Percentiles rank a stretch among this genome's conserved stretches.
phyloP scores from a whole-genome alignment of 441 rosid genomes.

The Melastoma candidum region DNA sequence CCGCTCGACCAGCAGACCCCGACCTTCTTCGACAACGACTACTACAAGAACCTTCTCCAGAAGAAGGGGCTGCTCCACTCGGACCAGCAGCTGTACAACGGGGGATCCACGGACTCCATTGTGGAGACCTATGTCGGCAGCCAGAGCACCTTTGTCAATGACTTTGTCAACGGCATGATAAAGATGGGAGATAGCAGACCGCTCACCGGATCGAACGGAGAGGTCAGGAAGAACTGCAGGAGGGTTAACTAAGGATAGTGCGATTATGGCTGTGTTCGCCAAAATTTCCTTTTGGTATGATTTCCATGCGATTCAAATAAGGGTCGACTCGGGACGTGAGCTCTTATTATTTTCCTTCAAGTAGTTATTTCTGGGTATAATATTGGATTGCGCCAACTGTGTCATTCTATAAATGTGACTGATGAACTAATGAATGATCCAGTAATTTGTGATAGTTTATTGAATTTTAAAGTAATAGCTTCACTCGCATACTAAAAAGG shows the following conservation, averaged over 20 bases:
- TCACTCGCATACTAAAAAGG: no score
- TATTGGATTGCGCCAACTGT: no score
- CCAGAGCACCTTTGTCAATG: background rate
- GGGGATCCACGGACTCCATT: background rate
- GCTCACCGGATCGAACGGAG: background rate
- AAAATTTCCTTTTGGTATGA: no score
- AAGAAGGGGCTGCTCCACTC: conserved; percentile 8
- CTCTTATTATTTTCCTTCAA: no score
- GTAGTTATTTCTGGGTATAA: no score
- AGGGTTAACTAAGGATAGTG: background rate
- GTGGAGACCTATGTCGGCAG: background rate
- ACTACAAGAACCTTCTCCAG: conserved; percentile 4
- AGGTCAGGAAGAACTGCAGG: conserved; percentile 7
- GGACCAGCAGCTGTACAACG: background rate
- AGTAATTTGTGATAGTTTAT: no score
- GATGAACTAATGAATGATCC: no score
- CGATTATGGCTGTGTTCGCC: no score
- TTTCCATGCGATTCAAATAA: no score
- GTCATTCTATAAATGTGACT: no score
- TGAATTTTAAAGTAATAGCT: no score
- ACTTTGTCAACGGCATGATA: conserved; percentile 7
- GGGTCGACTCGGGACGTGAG: no score
- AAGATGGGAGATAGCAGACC: background rate
- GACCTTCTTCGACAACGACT: conserved; percentile 2
- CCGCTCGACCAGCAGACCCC: conserved; percentile 4